Evolutionary conservation across 2,329 filamentous ascomycete species (phyloP).

Genomic region (Chrysoporthe austroafricana): DNA sequence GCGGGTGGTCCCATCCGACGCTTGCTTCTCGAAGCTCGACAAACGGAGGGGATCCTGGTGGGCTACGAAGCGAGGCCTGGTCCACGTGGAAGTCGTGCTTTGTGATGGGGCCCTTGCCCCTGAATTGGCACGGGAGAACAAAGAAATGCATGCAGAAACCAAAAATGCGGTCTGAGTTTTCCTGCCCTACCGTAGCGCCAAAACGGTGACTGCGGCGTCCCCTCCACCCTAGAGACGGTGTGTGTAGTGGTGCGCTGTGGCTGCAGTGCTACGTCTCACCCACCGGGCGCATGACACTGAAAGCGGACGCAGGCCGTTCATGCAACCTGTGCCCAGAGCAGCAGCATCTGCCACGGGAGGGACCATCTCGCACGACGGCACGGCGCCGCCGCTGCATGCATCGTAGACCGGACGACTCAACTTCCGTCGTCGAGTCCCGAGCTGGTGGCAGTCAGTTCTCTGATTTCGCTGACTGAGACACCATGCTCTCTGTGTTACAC

Average conservation of each 20-base stretch:
- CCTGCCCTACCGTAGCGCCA: background rate
- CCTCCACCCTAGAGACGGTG: background rate
- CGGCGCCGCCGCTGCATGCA: slow-evolving; percentile 10
- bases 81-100: slow-evolving; percentile 3
- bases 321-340: background rate
- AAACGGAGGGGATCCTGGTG: background rate
- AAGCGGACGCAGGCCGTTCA: background rate
- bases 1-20: background rate
- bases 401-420: background rate
- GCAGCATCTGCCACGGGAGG: background rate
- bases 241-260: background rate
- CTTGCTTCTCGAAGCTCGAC: background rate
- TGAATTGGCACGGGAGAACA: background rate
- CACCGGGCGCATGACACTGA: background rate
- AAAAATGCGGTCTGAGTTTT: background rate
- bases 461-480: background rate
- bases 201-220: background rate
- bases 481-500: background rate
- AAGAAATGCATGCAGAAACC: background rate
- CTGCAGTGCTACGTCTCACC: slow-evolving; percentile 14
- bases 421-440: background rate
- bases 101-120: background rate
- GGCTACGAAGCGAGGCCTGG: background rate
- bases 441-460: background rate
- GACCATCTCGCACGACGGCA: background rate